A percentile compares a stretch with the other conserved stretches of the same genome.
These are phyloP conservation scores for Climacium dendroides DNA, from an alignment of 225 moss, liverwort and hornwort genomes.

Conservation along the genomic window DNA sequence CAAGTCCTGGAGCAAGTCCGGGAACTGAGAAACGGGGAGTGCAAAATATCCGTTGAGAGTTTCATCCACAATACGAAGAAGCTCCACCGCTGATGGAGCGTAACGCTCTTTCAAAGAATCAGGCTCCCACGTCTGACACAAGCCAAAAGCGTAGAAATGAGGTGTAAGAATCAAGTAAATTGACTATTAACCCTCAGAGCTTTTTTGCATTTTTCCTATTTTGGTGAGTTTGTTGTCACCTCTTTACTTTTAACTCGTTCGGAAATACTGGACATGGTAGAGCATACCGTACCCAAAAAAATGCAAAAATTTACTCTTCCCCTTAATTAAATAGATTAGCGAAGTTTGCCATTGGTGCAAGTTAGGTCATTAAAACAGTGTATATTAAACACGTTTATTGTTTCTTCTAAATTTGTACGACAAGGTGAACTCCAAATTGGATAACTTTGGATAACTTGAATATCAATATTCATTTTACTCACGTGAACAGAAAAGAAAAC, in stretches of 20 bases:
- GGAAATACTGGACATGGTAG: background rate
- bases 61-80: constrained; percentile 77
- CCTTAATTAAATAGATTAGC: background rate
- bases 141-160: background rate
- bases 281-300: background rate
- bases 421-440: background rate
- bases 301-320: background rate
- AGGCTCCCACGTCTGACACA: constrained; percentile 67
- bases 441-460: background rate
- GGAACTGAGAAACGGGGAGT: constrained; percentile 64
- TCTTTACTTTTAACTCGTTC: background rate
- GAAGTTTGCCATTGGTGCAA: background rate
- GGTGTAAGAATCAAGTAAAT: background rate
- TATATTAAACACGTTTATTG: background rate
- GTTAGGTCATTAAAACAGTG: no score
- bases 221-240: background rate
- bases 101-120: constrained; percentile 64
- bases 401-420: background rate
- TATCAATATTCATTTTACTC: background rate
- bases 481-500: background rate
- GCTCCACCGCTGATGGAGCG: constrained; percentile 75
- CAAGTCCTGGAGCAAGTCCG: constrained; percentile 52
- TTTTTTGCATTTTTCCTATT: no score
- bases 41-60: constrained; percentile 67
- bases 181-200: background rate